Evolutionary conservation across 495 filamentous ascomycete species (phyloP), one percentile per base, ranked within the genome.

Genomic region (Letharia columbiana): DNA sequence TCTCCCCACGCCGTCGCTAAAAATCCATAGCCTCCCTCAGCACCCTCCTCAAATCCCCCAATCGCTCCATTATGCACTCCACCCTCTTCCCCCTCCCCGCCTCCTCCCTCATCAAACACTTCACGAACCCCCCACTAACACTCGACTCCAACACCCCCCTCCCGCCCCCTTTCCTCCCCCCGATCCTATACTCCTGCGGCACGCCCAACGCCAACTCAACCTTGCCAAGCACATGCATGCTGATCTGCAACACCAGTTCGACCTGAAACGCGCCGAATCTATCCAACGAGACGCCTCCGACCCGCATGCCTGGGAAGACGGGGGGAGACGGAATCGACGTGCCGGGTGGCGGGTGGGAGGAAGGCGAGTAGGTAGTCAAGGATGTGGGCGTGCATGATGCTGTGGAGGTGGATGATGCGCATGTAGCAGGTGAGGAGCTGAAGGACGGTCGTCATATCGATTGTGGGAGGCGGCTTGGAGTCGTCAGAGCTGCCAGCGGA

Each of bases 341-440:
- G 40, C 28, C 23, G 31, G 28, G 49, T 10, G 4, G 49, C 23
- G 42, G 31, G 37, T 31, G 31, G 31, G 39, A 37, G 18, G 42
- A 41, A 60, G 61, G 49, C 50, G 17, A 58, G 20, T 7, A 62
- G 6, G 60, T 67, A 62, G 31, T 67, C 61, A n/a, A 61, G 66
- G 8, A 67, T 31, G 31, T 37, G 49, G 18, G 33, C 49, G 61
- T 67, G 33, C 61, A 67, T 58, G 61, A 67, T 67, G 49, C 61
- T 63, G 61, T 67, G 61, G 20, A 67, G 66, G 42, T 57, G 66
- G 31, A 50, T 28, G 49, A 67, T 67, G 20, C 61, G 66, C 13
- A 67, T 54, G 61, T 63, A 67, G 66, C 66, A 67, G n/a, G 66
- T 67, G 5, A 67, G 40, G 17, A 67, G 45, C 33, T 67, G 66